Base-by-base conservation (phyloP, 1,284 basidiomycete species). In the Athelia sp. region DNA sequence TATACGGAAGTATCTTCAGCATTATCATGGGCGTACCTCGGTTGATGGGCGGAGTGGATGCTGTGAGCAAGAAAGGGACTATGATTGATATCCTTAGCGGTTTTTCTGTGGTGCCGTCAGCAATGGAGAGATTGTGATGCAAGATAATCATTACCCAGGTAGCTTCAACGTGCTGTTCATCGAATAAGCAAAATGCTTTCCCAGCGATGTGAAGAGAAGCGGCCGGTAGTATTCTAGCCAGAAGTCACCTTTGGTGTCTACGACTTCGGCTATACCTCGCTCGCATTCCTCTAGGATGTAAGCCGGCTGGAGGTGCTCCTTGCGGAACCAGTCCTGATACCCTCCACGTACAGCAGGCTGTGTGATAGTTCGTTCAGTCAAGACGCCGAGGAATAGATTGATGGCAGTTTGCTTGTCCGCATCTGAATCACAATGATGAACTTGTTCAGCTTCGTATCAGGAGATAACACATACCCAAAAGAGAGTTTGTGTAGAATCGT, bases 321-420 rank as follows among this genome's bases (percentile, higher is more conserved):
- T 73, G 38, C 84, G 73, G 66, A 82, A 97, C 94, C 94, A 97
- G 50, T 87, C 74, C 54, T 81, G 81, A 63, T 97, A 97, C 15
- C 73, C 87, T 46, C 73, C 78, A 21, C 79, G 75, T 17, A 76
- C 73, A 1, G 75, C 70, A 0, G 75, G 68, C 10, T 72, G 73
- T 1, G 67, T 62, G 26, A 75, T 68, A 0, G 73, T 68, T 43
- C 74, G 75, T 56, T 87, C 84, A 23, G 67, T 71, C 38, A 82
- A 78, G 2, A 97, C 81, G 13, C 96, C 95, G 2, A 99, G 82
- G 66, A 99, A 99, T 21, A 98, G 78, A 65, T 99, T 96, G 65
- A 98, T 99, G 0, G 97, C 94, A 1, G 90, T 82, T 68, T 99
- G 97, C 67, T 99, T 99, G 68, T 99, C 97, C 1, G 93, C 94